Evolutionary conservation across 805 yeast genomes (phyloP).

Genomic region (Barnettozyma sucrosica): DNA sequence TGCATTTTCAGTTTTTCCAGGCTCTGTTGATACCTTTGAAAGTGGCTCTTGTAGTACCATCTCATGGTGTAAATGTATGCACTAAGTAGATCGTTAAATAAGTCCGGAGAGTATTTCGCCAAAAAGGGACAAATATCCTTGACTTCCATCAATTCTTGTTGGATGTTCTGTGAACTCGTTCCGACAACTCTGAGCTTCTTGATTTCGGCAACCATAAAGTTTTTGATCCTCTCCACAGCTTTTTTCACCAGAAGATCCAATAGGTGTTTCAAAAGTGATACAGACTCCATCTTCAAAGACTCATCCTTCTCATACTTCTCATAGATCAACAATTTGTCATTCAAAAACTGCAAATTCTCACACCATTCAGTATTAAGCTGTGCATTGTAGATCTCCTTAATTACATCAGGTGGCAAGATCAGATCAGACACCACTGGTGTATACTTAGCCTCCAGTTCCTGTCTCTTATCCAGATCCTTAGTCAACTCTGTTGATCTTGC

Average conservation of each 20-base stretch:
- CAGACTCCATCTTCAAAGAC: conserved; percentile 14
- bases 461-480: conserved; percentile 41
- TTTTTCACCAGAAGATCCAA: conserved; percentile 51
- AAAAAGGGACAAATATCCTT: conserved; percentile 59
- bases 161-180: conserved; percentile 71
- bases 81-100: conserved; percentile 66
- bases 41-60: conserved; percentile 85
- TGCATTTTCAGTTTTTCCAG: conserved; percentile 56
- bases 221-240: conserved; percentile 71
- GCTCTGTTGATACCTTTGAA: conserved; percentile 69
- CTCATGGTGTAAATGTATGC: conserved; percentile 87
- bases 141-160: conserved; percentile 56
- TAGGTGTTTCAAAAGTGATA: conserved; percentile 25
- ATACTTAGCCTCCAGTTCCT: conserved; percentile 43
- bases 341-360: conserved; percentile 52
- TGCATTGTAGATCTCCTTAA: conserved; percentile 51
- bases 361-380: conserved; percentile 59
- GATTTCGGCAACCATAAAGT: conserved; percentile 58
- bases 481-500: conserved; percentile 45
- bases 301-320: conserved; percentile 30
- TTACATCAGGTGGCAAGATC: conserved; percentile 67
- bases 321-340: conserved; percentile 55
- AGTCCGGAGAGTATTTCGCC: conserved; percentile 43
- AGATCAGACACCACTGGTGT: conserved; percentile 75
- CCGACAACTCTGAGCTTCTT: conserved; percentile 56